phyloP scores from a whole-genome alignment of 2,329 filamentous ascomycete genomes.

The Aspergillus felis region DNA sequence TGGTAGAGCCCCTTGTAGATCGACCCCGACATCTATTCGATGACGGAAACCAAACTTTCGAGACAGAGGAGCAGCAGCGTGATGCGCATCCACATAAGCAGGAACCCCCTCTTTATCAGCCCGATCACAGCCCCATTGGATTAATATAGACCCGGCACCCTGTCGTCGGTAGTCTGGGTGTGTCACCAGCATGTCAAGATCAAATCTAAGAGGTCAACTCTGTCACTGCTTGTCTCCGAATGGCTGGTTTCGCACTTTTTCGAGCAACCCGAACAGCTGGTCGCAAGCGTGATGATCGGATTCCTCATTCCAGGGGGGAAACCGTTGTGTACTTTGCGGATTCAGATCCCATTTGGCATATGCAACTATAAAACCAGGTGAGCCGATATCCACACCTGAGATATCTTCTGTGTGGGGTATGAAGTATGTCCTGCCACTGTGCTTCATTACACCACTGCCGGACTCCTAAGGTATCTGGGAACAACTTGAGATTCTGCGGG shows the following conservation, averaged over 20 bases:
- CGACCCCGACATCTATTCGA: background rate
- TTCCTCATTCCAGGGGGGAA: constrained; percentile 25
- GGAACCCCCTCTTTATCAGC: constrained; percentile 7
- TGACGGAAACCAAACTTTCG: constrained; percentile 10
- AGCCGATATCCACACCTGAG: constrained; percentile 22
- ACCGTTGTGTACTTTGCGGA: constrained; percentile 23
- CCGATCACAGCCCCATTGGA: constrained; percentile 16
- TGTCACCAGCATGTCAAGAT: constrained; percentile 18
- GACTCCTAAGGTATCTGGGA: constrained; percentile 25
- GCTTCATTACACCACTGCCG: constrained; percentile 24
- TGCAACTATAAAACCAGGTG: constrained; percentile 16
- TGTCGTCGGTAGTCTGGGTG: constrained; percentile 12
- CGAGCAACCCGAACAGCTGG: constrained; percentile 17
- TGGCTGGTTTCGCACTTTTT: constrained; percentile 17
- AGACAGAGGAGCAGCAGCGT: constrained; percentile 9
- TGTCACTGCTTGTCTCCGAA: constrained; percentile 17
- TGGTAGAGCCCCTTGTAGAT: background rate
- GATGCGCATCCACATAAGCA: constrained; percentile 12
- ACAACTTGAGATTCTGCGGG: constrained; percentile 14
- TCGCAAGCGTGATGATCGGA: constrained; percentile 14
- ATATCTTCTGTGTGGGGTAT: constrained; percentile 23
- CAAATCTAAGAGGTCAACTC: background rate
- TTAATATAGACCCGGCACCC: constrained; percentile 15
- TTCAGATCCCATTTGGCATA: constrained; percentile 30
- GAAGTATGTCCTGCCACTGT: constrained; percentile 17